These are phyloP conservation scores for Penicillium thymicola DNA, from an alignment of 2,329 filamentous ascomycete genomes.

Conservation along the genomic window DNA sequence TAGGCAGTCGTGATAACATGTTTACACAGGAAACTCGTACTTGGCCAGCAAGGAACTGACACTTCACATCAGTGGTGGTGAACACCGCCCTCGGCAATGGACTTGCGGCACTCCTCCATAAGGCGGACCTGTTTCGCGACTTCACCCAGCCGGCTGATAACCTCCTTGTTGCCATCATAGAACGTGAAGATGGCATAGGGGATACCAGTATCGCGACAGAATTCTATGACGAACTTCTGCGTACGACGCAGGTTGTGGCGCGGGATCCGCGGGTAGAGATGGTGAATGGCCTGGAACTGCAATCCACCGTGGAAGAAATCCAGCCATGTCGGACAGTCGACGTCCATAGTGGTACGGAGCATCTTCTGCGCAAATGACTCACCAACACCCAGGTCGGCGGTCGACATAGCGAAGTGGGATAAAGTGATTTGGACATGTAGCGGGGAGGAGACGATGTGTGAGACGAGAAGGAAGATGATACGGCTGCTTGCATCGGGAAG, in stretches of 20 bases:
- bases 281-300: constrained; percentile 87
- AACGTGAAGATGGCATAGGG: constrained; percentile 86
- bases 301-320: constrained; percentile 86
- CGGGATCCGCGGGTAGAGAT: constrained; percentile 78
- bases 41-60: constrained; percentile 7
- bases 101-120: constrained; percentile 68
- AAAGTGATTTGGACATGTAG: constrained; percentile 88
- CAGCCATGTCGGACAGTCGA: constrained; percentile 82
- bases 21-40: constrained; percentile 4
- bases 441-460: constrained; percentile 75
- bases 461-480: constrained; percentile 72
- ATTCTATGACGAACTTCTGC: constrained; percentile 73
- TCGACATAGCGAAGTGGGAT: constrained; percentile 92
- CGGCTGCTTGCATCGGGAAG: constrained; percentile 68
- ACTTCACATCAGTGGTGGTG: constrained; percentile 25
- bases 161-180: constrained; percentile 75
- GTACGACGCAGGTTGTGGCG: constrained; percentile 75
- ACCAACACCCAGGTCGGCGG: constrained; percentile 73
- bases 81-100: constrained; percentile 31
- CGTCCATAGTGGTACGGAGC: constrained; percentile 90
- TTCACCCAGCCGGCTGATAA: constrained; percentile 72
- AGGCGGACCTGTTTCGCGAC: constrained; percentile 77
- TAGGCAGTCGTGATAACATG: constrained; percentile 6
- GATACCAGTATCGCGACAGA: constrained; percentile 77
- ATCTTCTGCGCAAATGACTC: constrained; percentile 90